A percentile compares a stretch with the other conserved stretches of the same genome.
Evolutionary conservation across 495 filamentous ascomycete genomes (phyloP).

Genomic region (Podospora fimiseda): DNA sequence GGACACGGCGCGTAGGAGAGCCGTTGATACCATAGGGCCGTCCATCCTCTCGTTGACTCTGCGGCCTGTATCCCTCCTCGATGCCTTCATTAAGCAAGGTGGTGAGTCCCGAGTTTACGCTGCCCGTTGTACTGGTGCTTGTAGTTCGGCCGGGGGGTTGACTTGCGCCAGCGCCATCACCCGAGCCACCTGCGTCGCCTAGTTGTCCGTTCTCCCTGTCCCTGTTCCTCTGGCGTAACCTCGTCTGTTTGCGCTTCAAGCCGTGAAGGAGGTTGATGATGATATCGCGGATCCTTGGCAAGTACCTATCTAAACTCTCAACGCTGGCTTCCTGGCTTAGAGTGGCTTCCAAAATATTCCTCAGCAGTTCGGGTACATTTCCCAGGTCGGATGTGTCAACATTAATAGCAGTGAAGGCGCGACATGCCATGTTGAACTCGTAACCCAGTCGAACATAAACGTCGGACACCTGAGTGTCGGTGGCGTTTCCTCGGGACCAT

Average conservation of each 20-base stretch:
- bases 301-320: slow-evolving; percentile 82
- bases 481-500: slow-evolving; percentile 88
- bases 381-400: slow-evolving; percentile 91
- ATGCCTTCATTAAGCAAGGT: slow-evolving; percentile 59
- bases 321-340: slow-evolving; percentile 93
- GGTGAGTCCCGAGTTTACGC: slow-evolving; percentile 54
- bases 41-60: slow-evolving; percentile 22
- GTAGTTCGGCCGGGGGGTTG: slow-evolving; percentile 46
- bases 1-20: slow-evolving; percentile 37
- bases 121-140: slow-evolving; percentile 59
- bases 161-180: slow-evolving; percentile 5
- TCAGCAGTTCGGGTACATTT: slow-evolving; percentile 85
- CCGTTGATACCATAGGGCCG: slow-evolving; percentile 20
- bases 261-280: slow-evolving; percentile 96
- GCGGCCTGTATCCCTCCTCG: slow-evolving; percentile 36
- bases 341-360: slow-evolving; percentile 88
- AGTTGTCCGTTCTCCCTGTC: slow-evolving; percentile 53
- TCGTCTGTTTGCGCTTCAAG: slow-evolving; percentile 91
- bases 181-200: slow-evolving; percentile 18
- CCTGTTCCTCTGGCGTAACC: slow-evolving; percentile 70
- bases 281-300: slow-evolving; percentile 91
- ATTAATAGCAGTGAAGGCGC: slow-evolving; percentile 91
- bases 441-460: slow-evolving; percentile 96
- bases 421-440: slow-evolving; percentile 97
- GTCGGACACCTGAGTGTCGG: slow-evolving; percentile 91